Evolutionary conservation across 495 filamentous ascomycete genomes (phyloP).

Genomic region (Aspergillus baeticus): DNA sequence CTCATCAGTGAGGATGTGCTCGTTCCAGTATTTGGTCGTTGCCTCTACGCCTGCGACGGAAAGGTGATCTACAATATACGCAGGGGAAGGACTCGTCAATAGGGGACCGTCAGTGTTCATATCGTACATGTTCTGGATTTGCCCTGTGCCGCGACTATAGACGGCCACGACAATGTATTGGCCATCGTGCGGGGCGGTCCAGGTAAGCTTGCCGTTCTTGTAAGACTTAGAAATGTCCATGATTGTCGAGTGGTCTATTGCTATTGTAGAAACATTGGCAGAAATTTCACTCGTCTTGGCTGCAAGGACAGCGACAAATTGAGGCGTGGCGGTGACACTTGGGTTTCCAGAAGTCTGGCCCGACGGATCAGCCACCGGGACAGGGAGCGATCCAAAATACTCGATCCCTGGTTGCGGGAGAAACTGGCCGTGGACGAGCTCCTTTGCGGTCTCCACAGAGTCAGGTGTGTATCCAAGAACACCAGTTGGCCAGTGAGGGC

Average conservation of each 20-base stretch:
- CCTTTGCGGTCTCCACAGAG: not conserved
- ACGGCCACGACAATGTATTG: conserved; percentile 2
- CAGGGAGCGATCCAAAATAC: not conserved
- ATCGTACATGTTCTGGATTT: conserved; percentile 4
- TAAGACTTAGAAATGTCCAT: not conserved
- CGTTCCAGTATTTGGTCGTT: not conserved
- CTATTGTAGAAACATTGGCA: not conserved
- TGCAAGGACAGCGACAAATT: not conserved
- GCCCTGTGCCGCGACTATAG: not conserved
- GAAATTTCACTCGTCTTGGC: not conserved
- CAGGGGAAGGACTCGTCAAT: not conserved
- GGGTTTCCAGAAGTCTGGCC: not conserved
- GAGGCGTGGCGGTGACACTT: not conserved
- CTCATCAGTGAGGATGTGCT: not conserved
- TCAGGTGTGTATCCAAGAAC: conserved; percentile 1
- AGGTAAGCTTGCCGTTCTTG: not conserved
- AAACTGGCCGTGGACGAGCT: not conserved
- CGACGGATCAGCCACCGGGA: not conserved
- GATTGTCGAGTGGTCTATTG: not conserved
- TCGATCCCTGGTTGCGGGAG: not conserved
- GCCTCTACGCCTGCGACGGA: not conserved
- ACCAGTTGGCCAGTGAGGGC: conserved; percentile 5
- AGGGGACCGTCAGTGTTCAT: not conserved
- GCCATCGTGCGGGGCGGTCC: not conserved
- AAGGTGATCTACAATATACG: not conserved